Evolutionary conservation across 345 rosid species (phyloP), one percentile per base, ranked within the genome.

Genomic region (Punica granatum): DNA sequence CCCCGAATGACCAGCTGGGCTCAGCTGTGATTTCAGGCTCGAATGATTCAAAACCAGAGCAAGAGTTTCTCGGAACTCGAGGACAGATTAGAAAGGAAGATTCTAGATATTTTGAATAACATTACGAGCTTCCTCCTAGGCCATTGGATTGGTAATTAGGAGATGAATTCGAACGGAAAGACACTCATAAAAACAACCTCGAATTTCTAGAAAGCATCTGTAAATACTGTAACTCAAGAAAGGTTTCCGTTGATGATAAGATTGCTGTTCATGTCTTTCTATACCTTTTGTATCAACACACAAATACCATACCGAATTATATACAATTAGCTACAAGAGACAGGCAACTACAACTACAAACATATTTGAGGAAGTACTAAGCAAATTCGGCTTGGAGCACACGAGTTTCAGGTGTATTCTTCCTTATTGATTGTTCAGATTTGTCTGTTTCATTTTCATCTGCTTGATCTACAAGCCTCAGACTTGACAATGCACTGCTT

Each of bases 401-500:
- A 19, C 44, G 60, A 33, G 33, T 31, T 28, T 15, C 30, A 35
- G 12, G 63, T 41, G 31, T 23, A 43, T 54, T 49, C 63, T 16
- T 34, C 10, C 54, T 53, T 10, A 31, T 11, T 36, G 42, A 53
- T 46, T 60, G 25, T 70, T 44, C 54, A 31, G 41, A 23, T 42
- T 44, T 36, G 8, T 59, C 32, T 3, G 32, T 43, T 23, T 4
- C 10, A 44, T 26, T 43, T 64, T 73, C 74, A 8, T 61, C 72
- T 63, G 70, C 44, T 65, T 28, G 70, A 75, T 82, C 83, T 31
- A 66, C 78, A 67, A 90, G 75, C 69, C 80, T 88, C 60, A 93
- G 84, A 72, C 78, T 87, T 23, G 84, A 75, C 34, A 90, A 74
- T 67, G 84, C 86, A 62, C 72, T 81, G 65, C 70, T 74, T 74